phyloP scores from a whole-genome alignment of 495 filamentous ascomycete species.

The Penicillium subrubescens region DNA sequence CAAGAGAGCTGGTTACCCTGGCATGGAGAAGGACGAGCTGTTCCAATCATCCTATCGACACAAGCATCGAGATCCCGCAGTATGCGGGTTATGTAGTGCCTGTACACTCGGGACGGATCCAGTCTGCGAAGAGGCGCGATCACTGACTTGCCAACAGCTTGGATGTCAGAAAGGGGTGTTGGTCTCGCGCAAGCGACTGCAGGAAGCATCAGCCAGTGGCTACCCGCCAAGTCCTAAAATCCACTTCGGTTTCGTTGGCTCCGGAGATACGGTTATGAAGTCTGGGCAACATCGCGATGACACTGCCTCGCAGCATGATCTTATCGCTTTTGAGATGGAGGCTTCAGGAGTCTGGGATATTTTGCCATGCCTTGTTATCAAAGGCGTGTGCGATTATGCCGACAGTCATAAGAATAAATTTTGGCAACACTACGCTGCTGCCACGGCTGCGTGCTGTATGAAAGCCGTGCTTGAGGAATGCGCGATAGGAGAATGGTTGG shows the following conservation, averaged over 20 bases:
- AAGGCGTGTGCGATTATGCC: constrained; percentile 1
- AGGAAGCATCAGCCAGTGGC: neutral
- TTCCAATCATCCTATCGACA: neutral
- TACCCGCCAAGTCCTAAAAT: neutral
- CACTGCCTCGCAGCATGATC: neutral
- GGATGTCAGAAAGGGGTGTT: neutral
- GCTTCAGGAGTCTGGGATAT: neutral
- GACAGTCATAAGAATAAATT: neutral
- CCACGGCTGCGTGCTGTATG: neutral
- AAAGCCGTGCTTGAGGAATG: neutral
- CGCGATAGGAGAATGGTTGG: neutral
- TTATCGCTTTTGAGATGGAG: neutral
- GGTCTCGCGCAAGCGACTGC: neutral
- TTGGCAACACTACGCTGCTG: constrained; percentile 1
- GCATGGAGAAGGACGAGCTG: neutral
- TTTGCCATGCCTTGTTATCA: neutral
- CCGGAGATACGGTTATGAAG: constrained; percentile 1
- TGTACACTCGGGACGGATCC: neutral
- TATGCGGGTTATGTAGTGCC: neutral
- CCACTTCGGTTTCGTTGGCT: neutral
- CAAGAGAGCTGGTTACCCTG: neutral
- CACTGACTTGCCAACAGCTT: neutral
- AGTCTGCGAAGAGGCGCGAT: neutral
- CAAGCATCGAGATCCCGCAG: neutral
- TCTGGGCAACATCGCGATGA: neutral